Evolutionary conservation across 1,284 basidiomycete genomes (phyloP), one percentile per base, ranked within the genome.

Genomic region (Laetiporus sulphureus): DNA sequence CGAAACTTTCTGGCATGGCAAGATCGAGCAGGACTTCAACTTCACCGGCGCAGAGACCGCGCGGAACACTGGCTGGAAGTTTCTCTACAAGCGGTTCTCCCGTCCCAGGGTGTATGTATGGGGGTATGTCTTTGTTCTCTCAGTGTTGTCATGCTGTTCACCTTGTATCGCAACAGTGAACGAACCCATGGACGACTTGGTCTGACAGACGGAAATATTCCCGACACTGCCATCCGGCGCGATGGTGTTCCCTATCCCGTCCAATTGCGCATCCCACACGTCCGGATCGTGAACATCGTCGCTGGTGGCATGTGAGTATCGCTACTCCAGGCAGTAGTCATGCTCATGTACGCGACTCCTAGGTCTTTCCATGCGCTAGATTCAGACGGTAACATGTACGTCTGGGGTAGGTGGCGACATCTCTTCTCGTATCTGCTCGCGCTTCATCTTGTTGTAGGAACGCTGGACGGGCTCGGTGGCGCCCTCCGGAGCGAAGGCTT

Each of bases 351-450:
- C 23, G 23, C 13, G 13, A n/a, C n/a, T n/a, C n/a, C n/a, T 44
- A 88, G 85, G 86, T 86, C 81, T 25, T 89, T 88, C 58, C 79
- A 87, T 56, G 85, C 84, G 2, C 61, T 90, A 33, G 87, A 91
- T 60, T 81, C 81, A 2, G 64, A 74, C 38, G 90, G 91, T 7
- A 64, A 67, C 24, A 65, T 92, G 8, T 77, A 83, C 61, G 86
- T 86, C n/a, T 93, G 90, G 89, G 90, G 90, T 86, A 58, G 47
- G 67, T 43, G 4, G 13, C 16, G n/a, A 5, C 25, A 27, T 27
- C n/a, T n/a, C n/a, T n/a, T 27, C 25, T 8, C 25, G 8, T 27
- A 13, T 27, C 25, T 7, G 25, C 7, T 8, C 25, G 25, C 25
- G 13, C 8, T 13, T 27, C 8, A 27, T 27, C 7, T 27, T 8